Evolutionary conservation across 2,329 filamentous ascomycete species (phyloP).

Genomic region (Aspergillus nomiae): DNA sequence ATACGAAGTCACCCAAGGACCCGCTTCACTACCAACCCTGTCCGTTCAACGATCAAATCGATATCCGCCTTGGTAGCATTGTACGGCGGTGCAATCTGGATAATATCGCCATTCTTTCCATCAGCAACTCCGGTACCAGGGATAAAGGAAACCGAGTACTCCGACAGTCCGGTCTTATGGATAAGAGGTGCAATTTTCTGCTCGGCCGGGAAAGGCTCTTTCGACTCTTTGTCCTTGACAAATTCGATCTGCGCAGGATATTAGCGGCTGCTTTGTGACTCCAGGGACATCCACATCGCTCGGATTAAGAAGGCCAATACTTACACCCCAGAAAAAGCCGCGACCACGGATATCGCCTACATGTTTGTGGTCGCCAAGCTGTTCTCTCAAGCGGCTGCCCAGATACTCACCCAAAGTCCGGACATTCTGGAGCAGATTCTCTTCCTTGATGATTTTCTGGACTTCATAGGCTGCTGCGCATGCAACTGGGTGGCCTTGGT

Average conservation of each 20-base stretch:
- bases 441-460: constrained; percentile 54
- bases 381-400: constrained; percentile 42
- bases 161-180: constrained; percentile 46
- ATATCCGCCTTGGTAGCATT: constrained; percentile 53
- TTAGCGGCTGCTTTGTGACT: constrained; percentile 8
- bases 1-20: constrained; percentile 21
- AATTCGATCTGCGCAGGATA: constrained; percentile 52
- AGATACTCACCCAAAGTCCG: constrained; percentile 32
- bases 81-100: constrained; percentile 56
- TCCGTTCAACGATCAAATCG: constrained; percentile 50
- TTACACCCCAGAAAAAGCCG: constrained; percentile 58
- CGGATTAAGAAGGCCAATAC: constrained; percentile 24
- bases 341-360: constrained; percentile 58
- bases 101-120: constrained; percentile 54
- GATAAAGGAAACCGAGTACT: constrained; percentile 53
- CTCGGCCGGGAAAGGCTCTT: constrained; percentile 50
- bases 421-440: constrained; percentile 50
- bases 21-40: constrained; percentile 45
- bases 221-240: constrained; percentile 53
- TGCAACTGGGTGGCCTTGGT: constrained; percentile 56
- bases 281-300: background rate
- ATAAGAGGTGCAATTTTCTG: constrained; percentile 48
- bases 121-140: constrained; percentile 55
- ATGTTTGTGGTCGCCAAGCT: constrained; percentile 45
- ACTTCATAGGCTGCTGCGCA: constrained; percentile 56